phyloP scores from a whole-genome alignment of 1,139 yeast species.

The Yamadazyma trypodendri region DNA sequence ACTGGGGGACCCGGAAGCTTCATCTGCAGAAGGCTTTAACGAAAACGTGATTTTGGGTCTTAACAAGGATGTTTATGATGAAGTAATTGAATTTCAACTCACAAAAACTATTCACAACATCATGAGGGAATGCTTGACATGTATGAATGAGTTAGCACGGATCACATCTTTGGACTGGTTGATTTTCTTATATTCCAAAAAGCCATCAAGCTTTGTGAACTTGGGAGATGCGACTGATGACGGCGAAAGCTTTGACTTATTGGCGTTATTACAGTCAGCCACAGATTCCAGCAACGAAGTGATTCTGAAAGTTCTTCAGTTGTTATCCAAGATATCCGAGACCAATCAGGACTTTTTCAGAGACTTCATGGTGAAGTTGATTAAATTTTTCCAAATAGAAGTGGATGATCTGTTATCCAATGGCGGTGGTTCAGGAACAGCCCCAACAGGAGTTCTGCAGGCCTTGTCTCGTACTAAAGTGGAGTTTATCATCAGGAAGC shows the following conservation, averaged over 20 bases:
- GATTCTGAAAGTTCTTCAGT: constrained; percentile 70
- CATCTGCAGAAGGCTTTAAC: constrained; percentile 10
- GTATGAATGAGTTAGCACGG: constrained; percentile 70
- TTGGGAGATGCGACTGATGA: constrained; percentile 17
- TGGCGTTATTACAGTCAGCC: constrained; percentile 75
- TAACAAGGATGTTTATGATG: constrained; percentile 40
- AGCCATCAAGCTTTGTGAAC: constrained; percentile 60
- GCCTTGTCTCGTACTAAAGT: constrained; percentile 63
- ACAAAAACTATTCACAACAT: constrained; percentile 34
- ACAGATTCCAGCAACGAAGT: constrained; percentile 87
- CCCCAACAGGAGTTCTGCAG: constrained; percentile 3
- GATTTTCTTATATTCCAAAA: constrained; percentile 73
- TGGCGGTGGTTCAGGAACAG: constrained; percentile 21
- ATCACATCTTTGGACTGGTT: constrained; percentile 92
- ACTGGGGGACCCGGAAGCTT: constrained; percentile 3
- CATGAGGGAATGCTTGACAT: constrained; percentile 36
- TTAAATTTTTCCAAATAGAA: constrained; percentile 60
- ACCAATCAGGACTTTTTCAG: constrained; percentile 78
- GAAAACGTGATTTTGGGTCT: constrained; percentile 30
- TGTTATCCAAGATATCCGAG: constrained; percentile 79
- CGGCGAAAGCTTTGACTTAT: constrained; percentile 58
- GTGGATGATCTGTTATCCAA: constrained; percentile 19
- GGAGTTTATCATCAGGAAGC: constrained; percentile 78
- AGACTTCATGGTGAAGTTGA: constrained; percentile 69
- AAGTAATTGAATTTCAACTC: constrained; percentile 40